phyloP scores from a whole-genome alignment of 1,284 basidiomycete genomes.

The Leccinum solheimii region DNA sequence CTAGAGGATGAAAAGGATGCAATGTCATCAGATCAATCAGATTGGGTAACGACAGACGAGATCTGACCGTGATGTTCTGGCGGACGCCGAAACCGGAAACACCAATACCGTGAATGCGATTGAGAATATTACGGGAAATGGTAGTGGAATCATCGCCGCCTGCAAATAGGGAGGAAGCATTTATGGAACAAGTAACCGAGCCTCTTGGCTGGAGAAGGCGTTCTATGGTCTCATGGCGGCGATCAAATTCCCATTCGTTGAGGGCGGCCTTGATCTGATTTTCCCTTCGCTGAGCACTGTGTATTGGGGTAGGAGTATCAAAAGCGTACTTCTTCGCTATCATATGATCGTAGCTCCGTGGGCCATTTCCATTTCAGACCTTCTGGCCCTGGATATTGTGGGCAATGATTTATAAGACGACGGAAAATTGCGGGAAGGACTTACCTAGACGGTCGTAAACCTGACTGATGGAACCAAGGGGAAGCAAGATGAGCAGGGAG shows the following conservation, averaged over 20 bases:
- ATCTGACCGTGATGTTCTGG: constrained; percentile 43
- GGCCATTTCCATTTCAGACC: constrained; percentile 50
- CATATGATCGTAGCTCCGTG: constrained; percentile 43
- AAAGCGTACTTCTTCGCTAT: constrained; percentile 52
- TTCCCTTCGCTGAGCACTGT: constrained; percentile 27
- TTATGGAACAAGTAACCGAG: constrained; percentile 44
- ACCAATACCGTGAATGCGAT: constrained; percentile 38
- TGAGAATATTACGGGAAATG: constrained; percentile 28
- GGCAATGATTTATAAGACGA: constrained; percentile 16
- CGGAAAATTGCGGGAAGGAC: constrained; percentile 15
- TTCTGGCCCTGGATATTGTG: constrained; percentile 44
- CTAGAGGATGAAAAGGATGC: constrained; percentile 29
- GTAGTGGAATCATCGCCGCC: constrained; percentile 25
- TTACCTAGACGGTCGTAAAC: constrained; percentile 77
- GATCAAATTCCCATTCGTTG: constrained; percentile 42
- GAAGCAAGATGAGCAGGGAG: constrained; percentile 14
- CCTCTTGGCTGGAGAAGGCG: constrained; percentile 51
- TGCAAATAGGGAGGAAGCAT: constrained; percentile 50
- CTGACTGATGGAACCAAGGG: constrained; percentile 39
- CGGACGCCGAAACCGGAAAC: constrained; percentile 37
- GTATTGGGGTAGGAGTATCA: constrained; percentile 15
- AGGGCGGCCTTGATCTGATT: constrained; percentile 49
- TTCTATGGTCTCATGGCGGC: constrained; percentile 46
- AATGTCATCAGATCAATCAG: constrained; percentile 22
- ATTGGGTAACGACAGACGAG: constrained; percentile 18